Conservation (phyloP, 345 rosid genomes). For the Physaria fendleri region DNA sequence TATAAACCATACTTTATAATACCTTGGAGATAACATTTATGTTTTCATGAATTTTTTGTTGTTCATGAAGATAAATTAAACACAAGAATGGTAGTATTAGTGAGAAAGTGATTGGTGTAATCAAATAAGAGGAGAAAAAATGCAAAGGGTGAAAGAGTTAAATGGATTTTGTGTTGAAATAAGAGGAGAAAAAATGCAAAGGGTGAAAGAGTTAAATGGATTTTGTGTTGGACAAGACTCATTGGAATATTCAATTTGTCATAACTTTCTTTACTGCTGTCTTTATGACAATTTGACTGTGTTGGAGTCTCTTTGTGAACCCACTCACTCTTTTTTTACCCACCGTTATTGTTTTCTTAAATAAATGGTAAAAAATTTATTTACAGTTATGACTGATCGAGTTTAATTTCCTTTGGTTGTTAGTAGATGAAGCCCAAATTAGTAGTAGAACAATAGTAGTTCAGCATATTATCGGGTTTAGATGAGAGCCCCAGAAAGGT, state of each 20-base stretch:
- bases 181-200: constrained; percentile 10
- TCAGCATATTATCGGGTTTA: no score
- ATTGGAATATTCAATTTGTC: constrained; percentile 3
- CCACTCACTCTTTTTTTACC: no score
- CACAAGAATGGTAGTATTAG: constrained; percentile 4
- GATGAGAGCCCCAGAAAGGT: no score
- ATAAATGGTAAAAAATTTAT: not conserved
- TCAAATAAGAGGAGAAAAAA: constrained; percentile 5
- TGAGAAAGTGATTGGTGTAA: constrained; percentile 1
- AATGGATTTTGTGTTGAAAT: no score
- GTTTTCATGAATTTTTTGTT: not conserved
- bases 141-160: constrained; percentile 18
- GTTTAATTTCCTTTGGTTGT: no score
- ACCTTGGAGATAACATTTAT: not conserved
- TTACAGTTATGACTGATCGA: not conserved
- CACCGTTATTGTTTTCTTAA: not conserved
- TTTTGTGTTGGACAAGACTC: constrained; percentile 18
- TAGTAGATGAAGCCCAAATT: no score
- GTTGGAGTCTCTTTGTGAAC: not conserved
- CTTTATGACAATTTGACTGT: constrained; percentile 11
- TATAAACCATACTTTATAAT: no score
- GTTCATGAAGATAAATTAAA: constrained; percentile 8
- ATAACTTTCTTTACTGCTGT: constrained; percentile 4
- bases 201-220: constrained; percentile 21
- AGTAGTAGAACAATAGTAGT: no score